Evolutionary conservation across 2,329 filamentous ascomycete genomes (phyloP).

Genomic region (Colletotrichum camelliae): DNA sequence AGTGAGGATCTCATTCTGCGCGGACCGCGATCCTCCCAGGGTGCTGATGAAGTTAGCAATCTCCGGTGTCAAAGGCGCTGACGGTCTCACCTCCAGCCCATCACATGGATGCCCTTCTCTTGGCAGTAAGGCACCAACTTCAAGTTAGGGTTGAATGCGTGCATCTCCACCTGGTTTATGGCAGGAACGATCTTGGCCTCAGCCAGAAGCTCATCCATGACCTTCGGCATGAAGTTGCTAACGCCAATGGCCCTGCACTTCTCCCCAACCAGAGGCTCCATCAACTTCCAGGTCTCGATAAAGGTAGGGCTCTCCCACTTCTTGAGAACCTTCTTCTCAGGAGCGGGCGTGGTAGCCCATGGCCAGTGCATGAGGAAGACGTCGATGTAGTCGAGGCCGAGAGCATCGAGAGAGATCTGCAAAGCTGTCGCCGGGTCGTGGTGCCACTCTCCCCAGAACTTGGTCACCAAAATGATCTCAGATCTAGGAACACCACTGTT

Average conservation of each 20-base stretch:
- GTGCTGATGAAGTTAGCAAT: not conserved
- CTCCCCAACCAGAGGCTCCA: slow-evolving; percentile 31
- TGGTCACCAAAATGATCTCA: slow-evolving; percentile 56
- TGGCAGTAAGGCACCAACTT: slow-evolving; percentile 35
- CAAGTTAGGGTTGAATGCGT: slow-evolving; percentile 35
- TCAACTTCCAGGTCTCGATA: slow-evolving; percentile 31
- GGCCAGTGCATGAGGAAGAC: slow-evolving; percentile 43
- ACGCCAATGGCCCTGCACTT: slow-evolving; percentile 34
- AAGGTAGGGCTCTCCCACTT: slow-evolving; percentile 30
- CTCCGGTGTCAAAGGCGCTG: not conserved
- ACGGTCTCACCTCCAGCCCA: slow-evolving; percentile 29
- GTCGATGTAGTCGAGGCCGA: slow-evolving; percentile 36
- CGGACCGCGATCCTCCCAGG: slow-evolving; percentile 5
- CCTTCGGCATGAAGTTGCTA: slow-evolving; percentile 36
- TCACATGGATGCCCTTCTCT: slow-evolving; percentile 34
- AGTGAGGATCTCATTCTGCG: slow-evolving; percentile 23
- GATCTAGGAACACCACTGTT: slow-evolving; percentile 35
- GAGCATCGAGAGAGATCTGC: slow-evolving; percentile 29
- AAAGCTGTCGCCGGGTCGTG: slow-evolving; percentile 32
- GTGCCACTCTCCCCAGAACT: slow-evolving; percentile 39
- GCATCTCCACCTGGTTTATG: slow-evolving; percentile 38
- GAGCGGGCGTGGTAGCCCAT: slow-evolving; percentile 28
- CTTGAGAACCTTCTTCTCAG: slow-evolving; percentile 25
- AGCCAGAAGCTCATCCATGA: slow-evolving; percentile 30
- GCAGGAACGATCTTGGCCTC: slow-evolving; percentile 30